Evolutionary conservation across 1,139 yeast genomes (phyloP).

Genomic region (Saccharomyces hybrid): DNA sequence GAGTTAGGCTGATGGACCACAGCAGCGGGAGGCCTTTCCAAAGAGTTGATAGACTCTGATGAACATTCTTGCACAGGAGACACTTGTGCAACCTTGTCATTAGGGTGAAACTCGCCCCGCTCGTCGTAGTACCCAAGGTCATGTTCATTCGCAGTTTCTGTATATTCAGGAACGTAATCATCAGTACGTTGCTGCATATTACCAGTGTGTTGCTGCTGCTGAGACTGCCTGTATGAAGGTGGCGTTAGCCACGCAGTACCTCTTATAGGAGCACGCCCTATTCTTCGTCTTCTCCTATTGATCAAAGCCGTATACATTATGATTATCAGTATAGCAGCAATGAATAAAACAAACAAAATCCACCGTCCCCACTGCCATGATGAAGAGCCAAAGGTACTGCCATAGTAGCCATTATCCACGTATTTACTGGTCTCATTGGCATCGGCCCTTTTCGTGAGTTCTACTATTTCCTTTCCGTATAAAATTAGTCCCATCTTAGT

Average conservation of each 20-base stretch:
- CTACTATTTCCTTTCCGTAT: background rate
- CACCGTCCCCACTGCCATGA: conserved; percentile 34
- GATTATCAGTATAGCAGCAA: conserved; percentile 36
- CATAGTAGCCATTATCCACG: background rate
- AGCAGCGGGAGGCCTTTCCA: background rate
- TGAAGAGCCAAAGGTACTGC: background rate
- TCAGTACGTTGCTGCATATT: conserved; percentile 33
- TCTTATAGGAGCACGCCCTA: conserved; percentile 60
- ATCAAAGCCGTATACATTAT: conserved; percentile 42
- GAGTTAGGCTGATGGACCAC: background rate
- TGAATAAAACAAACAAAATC: conserved; percentile 40
- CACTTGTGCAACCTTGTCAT: conserved; percentile 8
- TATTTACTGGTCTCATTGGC: background rate
- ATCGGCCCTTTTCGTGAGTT: background rate
- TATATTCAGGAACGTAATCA: conserved; percentile 54
- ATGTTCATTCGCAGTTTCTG: conserved; percentile 53
- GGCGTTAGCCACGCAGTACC: conserved; percentile 92
- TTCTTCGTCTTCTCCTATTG: conserved; percentile 49
- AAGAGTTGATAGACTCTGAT: background rate
- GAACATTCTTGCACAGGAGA: conserved; percentile 4
- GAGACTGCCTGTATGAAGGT: conserved; percentile 68
- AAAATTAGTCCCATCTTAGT: background rate
- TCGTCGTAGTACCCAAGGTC: conserved; percentile 78
- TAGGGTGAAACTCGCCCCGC: conserved; percentile 46
- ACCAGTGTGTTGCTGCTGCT: conserved; percentile 44